Base-by-base conservation (phyloP, 352 stramenopile species). In the Pythium pectinolyticum region DNA sequence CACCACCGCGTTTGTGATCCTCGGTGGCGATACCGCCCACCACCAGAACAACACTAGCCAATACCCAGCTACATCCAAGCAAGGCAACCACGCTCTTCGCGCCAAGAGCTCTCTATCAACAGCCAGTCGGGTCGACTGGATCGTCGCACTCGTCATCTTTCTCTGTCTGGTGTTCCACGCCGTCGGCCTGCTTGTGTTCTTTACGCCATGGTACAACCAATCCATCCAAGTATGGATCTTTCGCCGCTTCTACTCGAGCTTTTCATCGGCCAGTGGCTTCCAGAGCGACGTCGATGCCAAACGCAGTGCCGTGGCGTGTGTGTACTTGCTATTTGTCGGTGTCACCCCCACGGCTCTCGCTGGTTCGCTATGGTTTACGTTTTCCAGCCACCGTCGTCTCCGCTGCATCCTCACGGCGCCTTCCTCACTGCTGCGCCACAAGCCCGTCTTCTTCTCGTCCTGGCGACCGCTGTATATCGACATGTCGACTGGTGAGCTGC, bases 261-360 rank as follows among this genome's bases (percentile, higher is more conserved):
- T 73, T 12, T 53, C 43, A 19, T 7, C 2, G 6, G 35, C 50
- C 1, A n/a, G n/a, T n/a, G 43, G n/a, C 2, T 54, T 63, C 28
- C n/a, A 51, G 19, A 41, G 57, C 9, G 48, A 59, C 34, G 58
- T 59, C 37, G 47, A 47, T 43, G 63, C 55, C 49, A 72, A 60
- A 9, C 52, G 56, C n/a, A 34, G 63, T 15, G 61, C 63, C 9
- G 57, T 70, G n/a, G 67, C 67, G 1, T 69, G 72, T 19, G 62
- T 70, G 20, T 77, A 70, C 39, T 37, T 77, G 10, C 48, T 77
- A 1, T 31, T 31, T 17, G 51, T 68, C 31, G 67, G 70, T 2
- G 19, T 75, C 0, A 17, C 54, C 1, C 67, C 70, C 1, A 74
- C 53, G 0, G 0, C 62, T 4, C 8, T 73, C 3, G 53, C 62